Evolutionary conservation across 768 basidiomycete species (phyloP).

Genomic region (Boletus barrowsii): DNA sequence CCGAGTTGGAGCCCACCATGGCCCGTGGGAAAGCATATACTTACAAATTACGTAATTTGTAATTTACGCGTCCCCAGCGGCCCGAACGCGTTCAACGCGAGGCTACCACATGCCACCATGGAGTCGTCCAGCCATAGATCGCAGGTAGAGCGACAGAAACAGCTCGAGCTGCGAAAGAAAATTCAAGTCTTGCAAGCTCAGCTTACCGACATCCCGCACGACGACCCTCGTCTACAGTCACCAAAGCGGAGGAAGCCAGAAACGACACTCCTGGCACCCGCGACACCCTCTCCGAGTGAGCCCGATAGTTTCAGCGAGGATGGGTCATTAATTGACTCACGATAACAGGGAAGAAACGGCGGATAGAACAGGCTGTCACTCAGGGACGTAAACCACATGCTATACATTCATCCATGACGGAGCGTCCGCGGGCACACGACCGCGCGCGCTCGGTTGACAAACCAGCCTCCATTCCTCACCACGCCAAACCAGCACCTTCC

Average conservation of each 20-base stretch:
- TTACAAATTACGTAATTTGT: conserved; percentile 18
- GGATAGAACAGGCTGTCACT: conserved; percentile 31
- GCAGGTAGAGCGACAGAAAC: conserved; percentile 37
- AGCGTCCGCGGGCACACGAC: conserved; percentile 14
- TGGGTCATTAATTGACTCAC: neutral
- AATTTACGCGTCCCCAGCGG: conserved; percentile 16
- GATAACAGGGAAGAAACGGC: conserved; percentile 41
- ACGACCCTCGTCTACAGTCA: conserved; percentile 29
- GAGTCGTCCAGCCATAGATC: conserved; percentile 49
- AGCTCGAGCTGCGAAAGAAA: conserved; percentile 50
- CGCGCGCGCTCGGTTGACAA: conserved; percentile 7
- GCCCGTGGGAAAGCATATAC: conserved; percentile 12
- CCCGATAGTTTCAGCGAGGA: neutral
- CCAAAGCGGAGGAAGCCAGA: conserved; percentile 49
- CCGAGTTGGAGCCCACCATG: neutral
- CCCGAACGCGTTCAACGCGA: conserved; percentile 17
- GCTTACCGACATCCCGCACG: conserved; percentile 38
- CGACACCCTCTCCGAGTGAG: conserved; percentile 68
- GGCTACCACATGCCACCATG: conserved; percentile 37
- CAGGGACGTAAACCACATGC: conserved; percentile 21
- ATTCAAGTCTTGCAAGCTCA: conserved; percentile 58
- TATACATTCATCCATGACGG: conserved; percentile 7
- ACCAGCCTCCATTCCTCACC: conserved; percentile 3
- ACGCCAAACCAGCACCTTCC: conserved; percentile 45
- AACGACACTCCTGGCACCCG: conserved; percentile 40